A percentile compares a stretch with the other conserved stretches of the same genome.
phyloP scores from a whole-genome alignment of 164 flowering plant genomes.

The Liriodendron chinense region DNA sequence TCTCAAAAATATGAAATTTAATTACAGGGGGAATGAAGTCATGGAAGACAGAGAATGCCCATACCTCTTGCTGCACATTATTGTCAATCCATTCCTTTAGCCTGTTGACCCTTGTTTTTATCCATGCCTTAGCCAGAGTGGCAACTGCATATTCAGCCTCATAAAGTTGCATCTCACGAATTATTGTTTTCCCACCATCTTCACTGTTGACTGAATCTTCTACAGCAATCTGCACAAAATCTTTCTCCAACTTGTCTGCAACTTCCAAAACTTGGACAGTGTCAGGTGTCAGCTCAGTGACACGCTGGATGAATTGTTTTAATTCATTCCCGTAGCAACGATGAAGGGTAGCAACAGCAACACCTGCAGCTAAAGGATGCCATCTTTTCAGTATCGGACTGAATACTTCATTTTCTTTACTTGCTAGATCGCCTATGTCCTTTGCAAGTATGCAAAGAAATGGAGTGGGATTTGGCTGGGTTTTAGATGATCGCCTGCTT shows the following conservation, averaged over 20 bases:
- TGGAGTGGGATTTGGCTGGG: slow-evolving; percentile 46
- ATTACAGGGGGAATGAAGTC: neutral
- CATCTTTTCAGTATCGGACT: slow-evolving; percentile 75
- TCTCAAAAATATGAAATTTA: neutral
- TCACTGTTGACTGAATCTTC: slow-evolving; percentile 92
- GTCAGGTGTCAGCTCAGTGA: slow-evolving; percentile 79
- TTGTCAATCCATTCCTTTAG: slow-evolving; percentile 71
- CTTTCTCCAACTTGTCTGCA: slow-evolving; percentile 87
- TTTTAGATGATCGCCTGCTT: slow-evolving; percentile 40
- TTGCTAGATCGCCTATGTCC: slow-evolving; percentile 60
- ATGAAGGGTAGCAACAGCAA: slow-evolving; percentile 90
- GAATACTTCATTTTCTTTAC: slow-evolving; percentile 63
- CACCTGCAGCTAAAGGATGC: slow-evolving; percentile 90
- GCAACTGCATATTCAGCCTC: slow-evolving; percentile 72
- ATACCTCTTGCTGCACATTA: slow-evolving; percentile 82
- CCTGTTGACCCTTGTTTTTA: slow-evolving; percentile 58
- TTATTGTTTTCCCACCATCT: slow-evolving; percentile 90
- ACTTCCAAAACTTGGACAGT: slow-evolving; percentile 68
- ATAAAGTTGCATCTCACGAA: slow-evolving; percentile 85
- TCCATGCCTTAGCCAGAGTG: slow-evolving; percentile 69
- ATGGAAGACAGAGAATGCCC: neutral
- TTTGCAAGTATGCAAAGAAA: slow-evolving; percentile 69
- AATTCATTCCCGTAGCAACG: slow-evolving; percentile 77
- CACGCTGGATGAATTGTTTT: slow-evolving; percentile 57
- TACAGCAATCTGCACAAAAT: slow-evolving; percentile 89